Percentiles rank a stretch among this genome's conserved stretches.
Evolutionary conservation across 257 asterid genomes (phyloP).

Genomic region (Nicotiana knightiana): DNA sequence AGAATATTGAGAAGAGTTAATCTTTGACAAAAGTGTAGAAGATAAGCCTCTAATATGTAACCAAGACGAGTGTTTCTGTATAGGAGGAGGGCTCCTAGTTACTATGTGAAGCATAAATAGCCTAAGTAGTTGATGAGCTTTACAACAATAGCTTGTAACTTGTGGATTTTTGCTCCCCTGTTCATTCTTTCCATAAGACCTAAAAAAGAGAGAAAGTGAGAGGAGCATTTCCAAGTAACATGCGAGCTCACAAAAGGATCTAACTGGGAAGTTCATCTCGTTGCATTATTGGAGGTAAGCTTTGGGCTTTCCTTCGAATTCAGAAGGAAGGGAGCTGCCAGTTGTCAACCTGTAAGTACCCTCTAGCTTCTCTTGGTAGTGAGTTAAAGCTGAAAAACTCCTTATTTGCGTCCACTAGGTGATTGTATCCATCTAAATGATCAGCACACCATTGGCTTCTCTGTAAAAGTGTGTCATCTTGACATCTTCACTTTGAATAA

Average conservation of each 20-base stretch:
- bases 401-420: neutral
- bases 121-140: neutral
- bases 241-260: neutral
- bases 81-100: neutral
- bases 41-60: neutral
- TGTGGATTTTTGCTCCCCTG: neutral
- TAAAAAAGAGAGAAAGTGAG: neutral
- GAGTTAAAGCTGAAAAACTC: neutral
- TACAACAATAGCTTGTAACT: neutral
- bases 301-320: too few relatives aligned
- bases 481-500: neutral
- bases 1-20: neutral
- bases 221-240: neutral
- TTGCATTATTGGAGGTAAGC: neutral
- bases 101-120: neutral
- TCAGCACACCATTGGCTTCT: neutral
- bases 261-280: neutral
- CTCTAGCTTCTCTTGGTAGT: neutral
- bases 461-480: neutral
- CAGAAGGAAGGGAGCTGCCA: too few relatives aligned
- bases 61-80: neutral
- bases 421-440: neutral
- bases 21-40: neutral
- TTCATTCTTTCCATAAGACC: neutral
- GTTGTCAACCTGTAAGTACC: too few relatives aligned